These are phyloP conservation scores for Penicillium steckii DNA, from an alignment of 495 filamentous ascomycete genomes.

Conservation along the genomic window DNA sequence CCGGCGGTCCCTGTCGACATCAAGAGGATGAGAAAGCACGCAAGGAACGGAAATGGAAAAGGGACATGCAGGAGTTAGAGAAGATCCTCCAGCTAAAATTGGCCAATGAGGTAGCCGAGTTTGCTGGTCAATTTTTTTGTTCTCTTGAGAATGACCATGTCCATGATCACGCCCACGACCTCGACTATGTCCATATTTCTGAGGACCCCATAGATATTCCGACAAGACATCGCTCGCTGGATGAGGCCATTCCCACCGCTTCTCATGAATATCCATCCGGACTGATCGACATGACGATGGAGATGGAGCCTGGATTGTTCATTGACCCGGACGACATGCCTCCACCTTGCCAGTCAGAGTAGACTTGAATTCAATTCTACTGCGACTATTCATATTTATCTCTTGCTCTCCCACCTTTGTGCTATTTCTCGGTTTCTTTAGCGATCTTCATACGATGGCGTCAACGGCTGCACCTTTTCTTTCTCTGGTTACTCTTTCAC, in stretches of 20 bases:
- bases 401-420: neutral
- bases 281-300: neutral
- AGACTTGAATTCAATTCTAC: too few relatives aligned
- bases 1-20: conserved; percentile 43
- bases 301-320: neutral
- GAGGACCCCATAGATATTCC: neutral
- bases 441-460: conserved; percentile 30
- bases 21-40: conserved; percentile 40
- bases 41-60: conserved; percentile 45
- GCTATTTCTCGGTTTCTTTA: conserved; percentile 16
- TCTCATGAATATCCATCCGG: neutral
- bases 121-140: conserved; percentile 45
- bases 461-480: conserved; percentile 1
- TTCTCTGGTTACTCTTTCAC: neutral
- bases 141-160: conserved; percentile 21
- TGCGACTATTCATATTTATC: neutral
- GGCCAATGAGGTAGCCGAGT: conserved; percentile 47
- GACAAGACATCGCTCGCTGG: neutral
- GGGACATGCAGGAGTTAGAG: conserved; percentile 43
- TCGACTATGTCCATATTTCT: neutral
- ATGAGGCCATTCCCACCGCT: neutral
- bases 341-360: conserved; percentile 13
- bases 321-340: neutral
- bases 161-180: too few relatives aligned
- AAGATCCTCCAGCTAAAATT: conserved; percentile 41